These are phyloP conservation scores for Phytophthora hybrid DNA, from an alignment of 352 stramenopile species.

Conservation along the genomic window DNA sequence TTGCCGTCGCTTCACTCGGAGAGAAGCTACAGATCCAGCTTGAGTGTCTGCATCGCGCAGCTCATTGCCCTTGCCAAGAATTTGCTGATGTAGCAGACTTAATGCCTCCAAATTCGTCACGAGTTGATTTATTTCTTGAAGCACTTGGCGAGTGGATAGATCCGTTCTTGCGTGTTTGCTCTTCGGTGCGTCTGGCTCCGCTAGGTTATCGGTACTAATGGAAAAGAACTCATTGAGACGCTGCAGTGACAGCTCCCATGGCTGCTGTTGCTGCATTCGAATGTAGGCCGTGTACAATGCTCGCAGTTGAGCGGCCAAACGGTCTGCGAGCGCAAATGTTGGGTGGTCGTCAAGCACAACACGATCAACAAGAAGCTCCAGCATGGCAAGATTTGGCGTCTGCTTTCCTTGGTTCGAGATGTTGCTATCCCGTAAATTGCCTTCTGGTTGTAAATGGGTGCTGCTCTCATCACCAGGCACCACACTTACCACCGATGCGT, in stretches of 20 bases:
- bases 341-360: constrained; percentile 84
- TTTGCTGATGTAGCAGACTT: constrained; percentile 64
- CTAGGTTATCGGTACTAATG: constrained; percentile 17
- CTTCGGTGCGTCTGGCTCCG: not conserved
- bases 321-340: constrained; percentile 70
- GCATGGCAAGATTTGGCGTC: constrained; percentile 19
- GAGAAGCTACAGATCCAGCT: constrained; percentile 3
- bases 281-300: constrained; percentile 65
- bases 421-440: not conserved
- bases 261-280: constrained; percentile 56
- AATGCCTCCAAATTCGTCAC: constrained; percentile 54
- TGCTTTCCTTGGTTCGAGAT: not conserved
- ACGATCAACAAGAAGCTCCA: constrained; percentile 64
- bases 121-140: constrained; percentile 47
- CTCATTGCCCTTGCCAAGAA: constrained; percentile 60
- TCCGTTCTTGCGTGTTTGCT: constrained; percentile 8
- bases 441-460: not conserved
- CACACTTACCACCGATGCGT: not conserved
- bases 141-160: constrained; percentile 22
- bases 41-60: constrained; percentile 45
- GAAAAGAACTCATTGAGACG: constrained; percentile 57
- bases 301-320: constrained; percentile 68
- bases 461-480: constrained; percentile 2
- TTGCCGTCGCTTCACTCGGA: constrained; percentile 27
- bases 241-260: constrained; percentile 56